Evolutionary conservation across 1,139 yeast genomes (phyloP).

Genomic region (Candida sojae): DNA sequence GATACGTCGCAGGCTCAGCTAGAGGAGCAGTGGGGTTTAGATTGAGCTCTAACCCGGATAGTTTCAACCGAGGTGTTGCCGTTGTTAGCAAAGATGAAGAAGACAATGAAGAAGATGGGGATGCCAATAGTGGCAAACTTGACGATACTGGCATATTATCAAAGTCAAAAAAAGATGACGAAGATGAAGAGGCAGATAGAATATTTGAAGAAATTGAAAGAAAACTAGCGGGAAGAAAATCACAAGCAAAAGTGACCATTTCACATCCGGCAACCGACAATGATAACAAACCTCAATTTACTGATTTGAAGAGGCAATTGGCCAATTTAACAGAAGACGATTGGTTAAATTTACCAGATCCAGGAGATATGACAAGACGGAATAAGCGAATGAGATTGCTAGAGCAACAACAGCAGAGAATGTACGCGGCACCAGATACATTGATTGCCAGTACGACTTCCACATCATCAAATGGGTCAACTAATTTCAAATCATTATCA

Average conservation of each 20-base stretch:
- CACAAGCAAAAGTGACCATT: slow-evolving; percentile 13
- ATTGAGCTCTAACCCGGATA: slow-evolving; percentile 65
- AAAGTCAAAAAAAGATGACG: slow-evolving; percentile 44
- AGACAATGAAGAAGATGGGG: slow-evolving; percentile 21
- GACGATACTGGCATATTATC: slow-evolving; percentile 23
- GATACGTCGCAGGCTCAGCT: slow-evolving; percentile 90
- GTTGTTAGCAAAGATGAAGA: slow-evolving; percentile 34
- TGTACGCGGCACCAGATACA: slow-evolving; percentile 83
- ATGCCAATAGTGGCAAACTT: slow-evolving; percentile 12
- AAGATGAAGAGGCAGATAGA: slow-evolving; percentile 73
- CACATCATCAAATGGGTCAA: slow-evolving; percentile 16
- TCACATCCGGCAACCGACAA: slow-evolving; percentile 4
- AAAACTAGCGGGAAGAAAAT: slow-evolving; percentile 41
- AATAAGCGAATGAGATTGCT: slow-evolving; percentile 72
- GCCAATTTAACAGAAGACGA: slow-evolving; percentile 62
- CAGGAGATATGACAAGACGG: slow-evolving; percentile 79
- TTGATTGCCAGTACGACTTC: slow-evolving; percentile 31
- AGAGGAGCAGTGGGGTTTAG: slow-evolving; percentile 95
- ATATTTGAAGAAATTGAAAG: slow-evolving; percentile 68
- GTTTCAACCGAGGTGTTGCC: slow-evolving; percentile 51
- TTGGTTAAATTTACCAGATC: slow-evolving; percentile 86
- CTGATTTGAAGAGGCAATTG: slow-evolving; percentile 63
- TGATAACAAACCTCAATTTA: slow-evolving; percentile 20
- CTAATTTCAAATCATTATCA: slow-evolving; percentile 53
- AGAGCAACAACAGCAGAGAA: slow-evolving; percentile 64